Evolutionary conservation across 805 yeast species (phyloP).

Genomic region (Cyberlindnera veronae): DNA sequence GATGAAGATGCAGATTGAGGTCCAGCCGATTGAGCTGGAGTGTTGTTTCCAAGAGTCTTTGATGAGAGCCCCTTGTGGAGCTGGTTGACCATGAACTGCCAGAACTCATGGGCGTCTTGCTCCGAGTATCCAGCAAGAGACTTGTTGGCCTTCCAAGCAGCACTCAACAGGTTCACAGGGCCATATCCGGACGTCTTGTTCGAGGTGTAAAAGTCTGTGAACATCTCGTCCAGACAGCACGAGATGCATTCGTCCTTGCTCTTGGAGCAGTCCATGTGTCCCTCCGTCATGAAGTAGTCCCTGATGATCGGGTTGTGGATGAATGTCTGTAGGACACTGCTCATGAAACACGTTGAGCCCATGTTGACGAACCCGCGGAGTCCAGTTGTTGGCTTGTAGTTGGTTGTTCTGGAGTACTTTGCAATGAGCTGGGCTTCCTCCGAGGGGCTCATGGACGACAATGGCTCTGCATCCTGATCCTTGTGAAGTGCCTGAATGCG

Average conservation of each 20-base stretch:
- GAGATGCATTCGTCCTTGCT: conserved; percentile 57
- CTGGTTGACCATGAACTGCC: conserved; percentile 88
- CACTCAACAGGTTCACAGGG: conserved; percentile 71
- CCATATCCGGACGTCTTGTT: conserved; percentile 68
- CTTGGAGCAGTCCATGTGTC: conserved; percentile 56
- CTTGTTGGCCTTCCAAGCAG: conserved; percentile 84
- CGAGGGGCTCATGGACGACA: conserved; percentile 10
- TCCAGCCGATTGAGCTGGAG: too few species aligned
- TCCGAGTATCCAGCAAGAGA: conserved; percentile 93
- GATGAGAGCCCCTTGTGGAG: conserved; percentile 51
- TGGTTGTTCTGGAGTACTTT: conserved; percentile 31
- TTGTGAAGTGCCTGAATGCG: conserved; percentile 30
- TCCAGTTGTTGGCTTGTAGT: conserved; percentile 63
- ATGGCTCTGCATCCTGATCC: too few species aligned
- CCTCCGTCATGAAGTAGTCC: conserved; percentile 70
- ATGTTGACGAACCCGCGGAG: conserved; percentile 84
- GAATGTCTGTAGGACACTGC: conserved; percentile 83
- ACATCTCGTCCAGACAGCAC: conserved; percentile 80
- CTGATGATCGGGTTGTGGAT: conserved; percentile 88
- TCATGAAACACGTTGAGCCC: conserved; percentile 98
- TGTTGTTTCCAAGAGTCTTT: too few species aligned
- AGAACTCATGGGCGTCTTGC: conserved; percentile 98
- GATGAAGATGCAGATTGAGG: conserved; percentile 8
- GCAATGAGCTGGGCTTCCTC: conserved; percentile 28
- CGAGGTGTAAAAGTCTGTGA: conserved; percentile 69